phyloP scores from a whole-genome alignment of 129 eudicot genomes.

The Heracleum sosnowskyi region DNA sequence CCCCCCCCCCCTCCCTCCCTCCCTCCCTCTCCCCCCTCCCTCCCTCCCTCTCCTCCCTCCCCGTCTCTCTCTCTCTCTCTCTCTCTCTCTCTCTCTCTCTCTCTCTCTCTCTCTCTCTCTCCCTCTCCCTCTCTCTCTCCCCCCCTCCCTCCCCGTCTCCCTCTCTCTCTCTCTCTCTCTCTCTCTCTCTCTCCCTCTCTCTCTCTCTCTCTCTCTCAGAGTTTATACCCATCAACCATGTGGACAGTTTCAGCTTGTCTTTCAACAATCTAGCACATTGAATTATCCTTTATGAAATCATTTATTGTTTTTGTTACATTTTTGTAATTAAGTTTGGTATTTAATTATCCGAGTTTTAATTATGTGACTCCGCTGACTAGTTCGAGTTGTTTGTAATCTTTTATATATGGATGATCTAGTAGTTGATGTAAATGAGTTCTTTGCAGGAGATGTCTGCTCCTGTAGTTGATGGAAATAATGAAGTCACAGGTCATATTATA shows the following conservation, averaged over 20 bases:
- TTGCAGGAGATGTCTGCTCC: slow-evolving; percentile 72
- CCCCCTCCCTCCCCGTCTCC: too few relatives aligned
- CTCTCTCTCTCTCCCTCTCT: too few relatives aligned
- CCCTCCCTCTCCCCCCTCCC: too few relatives aligned
- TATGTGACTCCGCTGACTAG: background rate
- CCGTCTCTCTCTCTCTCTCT: too few relatives aligned
- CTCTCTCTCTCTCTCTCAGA: background rate
- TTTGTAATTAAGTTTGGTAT: background rate
- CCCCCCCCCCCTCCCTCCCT: too few relatives aligned
- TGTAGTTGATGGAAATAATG: slow-evolving; percentile 55
- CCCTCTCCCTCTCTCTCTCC: too few relatives aligned
- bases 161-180: too few relatives aligned
- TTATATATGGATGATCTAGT: slow-evolving; percentile 2
- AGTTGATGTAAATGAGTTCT: slow-evolving; percentile 1
- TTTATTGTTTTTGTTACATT: background rate
- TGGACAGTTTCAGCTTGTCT: background rate
- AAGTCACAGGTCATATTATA: slow-evolving; percentile 85
- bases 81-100: background rate
- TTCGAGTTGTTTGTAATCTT: background rate
- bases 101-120: too few relatives aligned
- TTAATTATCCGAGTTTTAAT: background rate
- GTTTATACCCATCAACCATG: background rate
- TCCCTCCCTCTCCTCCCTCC: too few relatives aligned
- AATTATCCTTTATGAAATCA: background rate
- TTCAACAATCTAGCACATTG: background rate